Evolutionary conservation across 352 stramenopile species (phyloP).

Genomic region (Globisporangium paddicum): DNA sequence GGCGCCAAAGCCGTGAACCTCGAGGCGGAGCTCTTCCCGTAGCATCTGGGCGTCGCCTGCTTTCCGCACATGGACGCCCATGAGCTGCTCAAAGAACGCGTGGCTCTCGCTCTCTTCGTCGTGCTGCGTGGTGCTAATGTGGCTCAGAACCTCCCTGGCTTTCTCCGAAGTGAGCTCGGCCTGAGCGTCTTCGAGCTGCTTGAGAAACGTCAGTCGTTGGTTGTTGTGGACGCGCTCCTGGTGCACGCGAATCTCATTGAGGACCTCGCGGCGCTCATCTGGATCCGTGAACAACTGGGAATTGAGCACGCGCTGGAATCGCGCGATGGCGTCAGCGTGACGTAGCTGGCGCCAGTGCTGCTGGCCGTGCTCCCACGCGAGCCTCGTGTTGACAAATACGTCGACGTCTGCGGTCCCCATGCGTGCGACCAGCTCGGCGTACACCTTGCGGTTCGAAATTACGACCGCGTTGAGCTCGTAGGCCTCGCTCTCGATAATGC

Average conservation of each 20-base stretch:
- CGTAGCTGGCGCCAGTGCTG: slow-evolving; percentile 66
- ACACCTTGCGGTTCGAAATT: slow-evolving; percentile 71
- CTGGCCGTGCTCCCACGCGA: slow-evolving; percentile 64
- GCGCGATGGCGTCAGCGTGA: slow-evolving; percentile 64
- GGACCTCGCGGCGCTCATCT: slow-evolving; percentile 40
- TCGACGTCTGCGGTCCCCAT: slow-evolving; percentile 69
- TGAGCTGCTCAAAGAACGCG: slow-evolving; percentile 50
- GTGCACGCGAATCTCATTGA: slow-evolving; percentile 45
- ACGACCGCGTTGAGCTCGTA: slow-evolving; percentile 81
- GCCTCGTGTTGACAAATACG: slow-evolving; percentile 40
- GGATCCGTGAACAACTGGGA: slow-evolving; percentile 73
- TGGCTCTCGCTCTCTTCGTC: slow-evolving; percentile 67
- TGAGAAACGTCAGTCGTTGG: slow-evolving; percentile 41
- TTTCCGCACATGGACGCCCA: slow-evolving; percentile 34
- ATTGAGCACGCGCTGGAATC: slow-evolving; percentile 53
- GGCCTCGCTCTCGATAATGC: slow-evolving; percentile 67
- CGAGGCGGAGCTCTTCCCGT: slow-evolving; percentile 42
- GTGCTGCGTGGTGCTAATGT: slow-evolving; percentile 44
- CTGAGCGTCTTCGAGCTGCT: slow-evolving; percentile 34
- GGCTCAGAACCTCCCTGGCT: slow-evolving; percentile 32
- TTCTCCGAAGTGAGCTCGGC: slow-evolving; percentile 37
- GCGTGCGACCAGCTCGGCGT: slow-evolving; percentile 64
- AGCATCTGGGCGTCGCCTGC: slow-evolving; percentile 25
- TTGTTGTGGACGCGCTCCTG: slow-evolving; percentile 51
- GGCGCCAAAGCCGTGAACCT: slow-evolving; percentile 61